Percentiles rank a stretch among this genome's conserved stretches.
These are phyloP conservation scores for Nicotiana benthamiana DNA, from an alignment of 257 asterid genomes.

Conservation along the genomic window DNA sequence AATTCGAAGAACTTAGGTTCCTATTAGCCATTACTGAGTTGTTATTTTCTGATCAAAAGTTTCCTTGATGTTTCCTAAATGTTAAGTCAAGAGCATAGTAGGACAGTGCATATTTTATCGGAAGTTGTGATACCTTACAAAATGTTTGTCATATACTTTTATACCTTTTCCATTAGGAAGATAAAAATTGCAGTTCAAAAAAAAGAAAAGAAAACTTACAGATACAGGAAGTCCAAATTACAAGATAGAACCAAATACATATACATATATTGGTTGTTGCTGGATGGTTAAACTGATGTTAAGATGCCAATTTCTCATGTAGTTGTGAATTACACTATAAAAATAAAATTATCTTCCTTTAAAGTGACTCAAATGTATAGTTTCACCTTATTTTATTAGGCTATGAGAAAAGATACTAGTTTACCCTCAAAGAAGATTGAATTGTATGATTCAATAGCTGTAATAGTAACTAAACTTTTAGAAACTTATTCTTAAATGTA, in stretches of 20 bases:
- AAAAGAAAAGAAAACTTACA: too few relatives aligned
- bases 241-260: neutral
- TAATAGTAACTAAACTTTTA: neutral
- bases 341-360: conserved; percentile 24
- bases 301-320: conserved; percentile 24
- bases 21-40: too few relatives aligned
- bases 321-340: conserved; percentile 16
- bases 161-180: neutral
- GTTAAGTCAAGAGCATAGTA: too few relatives aligned
- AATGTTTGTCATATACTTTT: neutral
- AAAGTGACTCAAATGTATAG: conserved; percentile 26
- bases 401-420: neutral
- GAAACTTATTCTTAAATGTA: neutral
- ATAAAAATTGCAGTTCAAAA: neutral
- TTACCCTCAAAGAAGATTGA: neutral
- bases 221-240: too few relatives aligned
- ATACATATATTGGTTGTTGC: neutral
- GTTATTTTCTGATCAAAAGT: too few relatives aligned
- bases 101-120: too few relatives aligned
- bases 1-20: too few relatives aligned
- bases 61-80: too few relatives aligned
- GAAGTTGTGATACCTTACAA: too few relatives aligned
- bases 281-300: conserved; percentile 9
- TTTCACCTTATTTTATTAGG: conserved; percentile 4
- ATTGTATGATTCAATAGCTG: neutral